Percentiles rank a stretch among this genome's conserved stretches.
phyloP scores from a whole-genome alignment of 2,329 filamentous ascomycete species.

The Colletotrichum liriopes region DNA sequence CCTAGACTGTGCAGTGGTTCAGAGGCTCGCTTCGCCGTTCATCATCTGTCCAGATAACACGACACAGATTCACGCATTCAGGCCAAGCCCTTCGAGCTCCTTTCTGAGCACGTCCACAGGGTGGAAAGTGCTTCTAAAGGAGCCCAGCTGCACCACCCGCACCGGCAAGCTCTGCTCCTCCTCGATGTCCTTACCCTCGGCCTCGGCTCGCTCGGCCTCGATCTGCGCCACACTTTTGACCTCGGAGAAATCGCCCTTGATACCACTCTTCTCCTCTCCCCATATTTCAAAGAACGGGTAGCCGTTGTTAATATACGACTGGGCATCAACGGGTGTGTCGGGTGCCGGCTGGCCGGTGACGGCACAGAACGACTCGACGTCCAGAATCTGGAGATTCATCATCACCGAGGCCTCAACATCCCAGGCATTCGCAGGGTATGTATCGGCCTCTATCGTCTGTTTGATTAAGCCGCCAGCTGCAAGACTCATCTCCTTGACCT shows the following conservation, averaged over 20 bases:
- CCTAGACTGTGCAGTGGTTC: neutral
- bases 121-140: constrained; percentile 41
- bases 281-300: constrained; percentile 55
- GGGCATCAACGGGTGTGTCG: constrained; percentile 52
- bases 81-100: constrained; percentile 18
- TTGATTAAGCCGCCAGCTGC: constrained; percentile 58
- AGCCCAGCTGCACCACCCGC: constrained; percentile 23
- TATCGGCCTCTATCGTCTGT: constrained; percentile 55
- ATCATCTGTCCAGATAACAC: neutral
- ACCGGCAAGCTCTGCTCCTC: constrained; percentile 41
- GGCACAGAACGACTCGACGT: constrained; percentile 51
- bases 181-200: constrained; percentile 21
- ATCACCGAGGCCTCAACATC: constrained; percentile 47
- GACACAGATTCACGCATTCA: neutral
- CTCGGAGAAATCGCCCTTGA: constrained; percentile 42
- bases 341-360: constrained; percentile 55
- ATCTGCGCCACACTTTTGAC: constrained; percentile 45
- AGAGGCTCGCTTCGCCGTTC: neutral
- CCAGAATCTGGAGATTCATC: constrained; percentile 59
- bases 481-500: constrained; percentile 53
- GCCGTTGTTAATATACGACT: constrained; percentile 51
- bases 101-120: constrained; percentile 36
- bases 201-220: constrained; percentile 37
- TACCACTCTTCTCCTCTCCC: constrained; percentile 42
- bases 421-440: constrained; percentile 48